Evolutionary conservation across 2,329 filamentous ascomycete species (phyloP).

Genomic region (Epicoccum nigrum): DNA sequence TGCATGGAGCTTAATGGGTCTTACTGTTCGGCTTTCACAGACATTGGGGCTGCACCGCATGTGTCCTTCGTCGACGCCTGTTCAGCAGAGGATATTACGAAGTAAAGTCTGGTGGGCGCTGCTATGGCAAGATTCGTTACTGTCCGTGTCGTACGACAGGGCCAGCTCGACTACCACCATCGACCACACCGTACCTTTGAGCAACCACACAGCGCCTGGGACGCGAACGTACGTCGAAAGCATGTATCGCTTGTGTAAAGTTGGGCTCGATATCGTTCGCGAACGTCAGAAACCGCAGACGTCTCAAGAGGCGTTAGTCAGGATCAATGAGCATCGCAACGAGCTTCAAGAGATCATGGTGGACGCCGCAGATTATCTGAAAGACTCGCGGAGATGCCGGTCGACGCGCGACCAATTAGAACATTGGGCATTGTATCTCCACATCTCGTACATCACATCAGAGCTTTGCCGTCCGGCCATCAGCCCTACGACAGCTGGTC

Average conservation of each 20-base stretch:
- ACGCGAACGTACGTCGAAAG: conserved; percentile 64
- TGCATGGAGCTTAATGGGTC: conserved; percentile 64
- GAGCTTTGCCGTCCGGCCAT: conserved; percentile 67
- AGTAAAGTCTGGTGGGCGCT: conserved; percentile 63
- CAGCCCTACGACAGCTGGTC: conserved; percentile 56
- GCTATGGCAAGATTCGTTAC: conserved; percentile 68
- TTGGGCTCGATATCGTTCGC: conserved; percentile 66
- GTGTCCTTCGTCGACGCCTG: conserved; percentile 59
- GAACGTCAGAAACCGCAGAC: conserved; percentile 62
- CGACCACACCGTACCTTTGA: conserved; percentile 51
- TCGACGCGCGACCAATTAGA: conserved; percentile 62
- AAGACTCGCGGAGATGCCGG: conserved; percentile 58
- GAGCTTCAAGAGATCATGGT: conserved; percentile 63
- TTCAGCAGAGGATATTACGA: conserved; percentile 50
- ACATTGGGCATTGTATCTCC: conserved; percentile 65
- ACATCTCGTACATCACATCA: conserved; percentile 67
- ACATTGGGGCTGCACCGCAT: conserved; percentile 65
- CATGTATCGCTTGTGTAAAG: conserved; percentile 61
- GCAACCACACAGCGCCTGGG: conserved; percentile 53
- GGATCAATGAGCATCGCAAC: conserved; percentile 63
- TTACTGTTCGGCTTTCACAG: conserved; percentile 66
- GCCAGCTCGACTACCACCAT: conserved; percentile 63
- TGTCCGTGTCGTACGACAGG: conserved; percentile 68
- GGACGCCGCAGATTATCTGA: conserved; percentile 63
- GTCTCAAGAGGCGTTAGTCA: conserved; percentile 59